These are phyloP conservation scores for Saitoella complicata DNA, from an alignment of 805 yeast species.

Conservation along the genomic window DNA sequence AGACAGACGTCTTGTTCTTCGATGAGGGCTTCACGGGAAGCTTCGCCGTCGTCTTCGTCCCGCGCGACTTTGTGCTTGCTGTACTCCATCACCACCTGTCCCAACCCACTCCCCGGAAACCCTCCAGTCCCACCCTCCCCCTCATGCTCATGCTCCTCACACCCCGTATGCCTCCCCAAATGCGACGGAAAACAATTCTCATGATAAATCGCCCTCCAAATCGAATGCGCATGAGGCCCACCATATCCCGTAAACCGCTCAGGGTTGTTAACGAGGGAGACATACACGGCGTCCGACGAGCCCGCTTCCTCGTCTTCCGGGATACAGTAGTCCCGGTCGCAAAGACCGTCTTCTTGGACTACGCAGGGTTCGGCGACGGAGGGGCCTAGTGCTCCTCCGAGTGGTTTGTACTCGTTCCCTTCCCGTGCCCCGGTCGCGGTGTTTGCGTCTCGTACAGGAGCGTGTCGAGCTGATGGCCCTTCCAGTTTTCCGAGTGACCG, in stretches of 20 bases:
- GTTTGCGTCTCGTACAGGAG: background rate
- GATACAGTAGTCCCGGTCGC: slow-evolving; percentile 25
- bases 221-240: slow-evolving; percentile 78
- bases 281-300: slow-evolving; percentile 41
- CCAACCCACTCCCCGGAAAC: slow-evolving; percentile 6
- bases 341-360: background rate
- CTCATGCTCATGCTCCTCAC: too few species aligned
- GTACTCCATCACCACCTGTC: slow-evolving; percentile 11
- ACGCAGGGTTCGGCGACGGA: slow-evolving; percentile 3
- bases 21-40: slow-evolving; percentile 20
- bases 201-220: slow-evolving; percentile 83
- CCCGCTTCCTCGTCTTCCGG: slow-evolving; percentile 26
- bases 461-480: slow-evolving; percentile 23
- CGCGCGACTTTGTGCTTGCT: slow-evolving; percentile 14
- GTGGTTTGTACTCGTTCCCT: background rate
- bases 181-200: slow-evolving; percentile 64
- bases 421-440: background rate
- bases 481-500: slow-evolving; percentile 44
- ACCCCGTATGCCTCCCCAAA: too few species aligned
- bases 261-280: slow-evolving; percentile 74
- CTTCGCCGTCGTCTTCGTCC: slow-evolving; percentile 15
- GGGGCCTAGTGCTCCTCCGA: slow-evolving; percentile 11
- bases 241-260: slow-evolving; percentile 95
- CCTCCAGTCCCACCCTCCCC: too few species aligned
- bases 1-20: slow-evolving; percentile 41